Evolutionary conservation across 176 grass and related monocot species (phyloP).

Genomic region (Musa beccarii): DNA sequence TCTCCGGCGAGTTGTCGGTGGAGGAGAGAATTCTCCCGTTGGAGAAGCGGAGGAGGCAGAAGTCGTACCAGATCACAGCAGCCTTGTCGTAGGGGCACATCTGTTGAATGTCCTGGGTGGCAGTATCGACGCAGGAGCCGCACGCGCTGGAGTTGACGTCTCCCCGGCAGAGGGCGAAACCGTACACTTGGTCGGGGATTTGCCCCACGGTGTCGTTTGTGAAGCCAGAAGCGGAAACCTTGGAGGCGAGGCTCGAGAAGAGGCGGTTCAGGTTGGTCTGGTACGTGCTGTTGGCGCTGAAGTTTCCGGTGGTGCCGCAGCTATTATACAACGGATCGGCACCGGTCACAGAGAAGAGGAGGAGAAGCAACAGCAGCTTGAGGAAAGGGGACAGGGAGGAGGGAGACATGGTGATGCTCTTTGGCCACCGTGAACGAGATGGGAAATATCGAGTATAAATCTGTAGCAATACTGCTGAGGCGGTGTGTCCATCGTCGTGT

Average conservation of each 20-base stretch:
- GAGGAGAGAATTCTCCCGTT: slow-evolving; percentile 17
- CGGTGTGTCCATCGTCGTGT: no score
- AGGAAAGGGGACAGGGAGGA: background rate
- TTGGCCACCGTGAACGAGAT: background rate
- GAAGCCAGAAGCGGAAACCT: slow-evolving; percentile 14
- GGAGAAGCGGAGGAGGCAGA: slow-evolving; percentile 42
- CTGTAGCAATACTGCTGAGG: no score
- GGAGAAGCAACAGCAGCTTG: background rate
- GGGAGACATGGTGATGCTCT: background rate
- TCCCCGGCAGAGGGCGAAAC: slow-evolving; percentile 32
- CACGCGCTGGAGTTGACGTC: slow-evolving; percentile 31
- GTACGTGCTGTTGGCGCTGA: slow-evolving; percentile 28
- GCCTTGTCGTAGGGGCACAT: slow-evolving; percentile 24
- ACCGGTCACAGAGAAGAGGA: background rate
- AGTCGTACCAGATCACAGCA: slow-evolving; percentile 28
- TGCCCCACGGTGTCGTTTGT: slow-evolving; percentile 2
- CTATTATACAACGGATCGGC: background rate
- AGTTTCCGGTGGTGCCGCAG: slow-evolving; percentile 20
- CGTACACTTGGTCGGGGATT: slow-evolving; percentile 16
- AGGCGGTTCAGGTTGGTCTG: slow-evolving; percentile 28
- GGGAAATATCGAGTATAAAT: no score
- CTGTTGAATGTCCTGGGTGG: slow-evolving; percentile 17
- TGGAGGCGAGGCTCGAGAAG: slow-evolving; percentile 19
- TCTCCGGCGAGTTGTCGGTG: background rate
- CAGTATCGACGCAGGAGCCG: slow-evolving; percentile 19